Base-by-base conservation (phyloP, 2,329 filamentous ascomycete genomes). In the Cucurbitaria berberidis region DNA sequence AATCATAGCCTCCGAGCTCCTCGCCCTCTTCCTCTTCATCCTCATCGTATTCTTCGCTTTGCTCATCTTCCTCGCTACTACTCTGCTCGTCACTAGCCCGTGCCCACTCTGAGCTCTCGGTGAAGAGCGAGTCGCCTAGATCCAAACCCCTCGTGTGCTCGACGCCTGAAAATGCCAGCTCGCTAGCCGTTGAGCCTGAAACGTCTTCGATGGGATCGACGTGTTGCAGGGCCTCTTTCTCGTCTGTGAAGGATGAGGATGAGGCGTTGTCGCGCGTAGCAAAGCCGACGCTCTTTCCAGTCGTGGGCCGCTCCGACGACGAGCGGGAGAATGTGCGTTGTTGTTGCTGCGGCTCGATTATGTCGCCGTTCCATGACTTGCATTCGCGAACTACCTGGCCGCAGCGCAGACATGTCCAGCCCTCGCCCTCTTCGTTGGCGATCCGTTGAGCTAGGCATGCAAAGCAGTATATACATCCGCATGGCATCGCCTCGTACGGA, bases 381-480 rank as follows among this genome's bases (percentile, higher is more conserved):
- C 93, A 98, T 72, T 93, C 87, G 70, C 89, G 91, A 43, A 96
- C 86, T 18, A 89, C 73, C 68, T 91, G 89, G 16, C 93, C 93
- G 69, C 95, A 99, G 18, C 95, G 84, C 41, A 99, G 78, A 76
- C 95, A 99, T 10, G 86, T 84, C 91, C 93, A 97, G 2, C 93
- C 93, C 69, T 97, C 91, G 27, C 93, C 95, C 72, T 97, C 93
- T 75, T 98, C 93, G 5, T 88, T 86, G 75, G 97, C 93, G 38
- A 99, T 82, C 54, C 90, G 86, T 52, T 92, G 91, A 3, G 93
- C 91, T n/a, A 98, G 77, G 69, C 95, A 99, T 16, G 96, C 91
- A 71, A 96, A 99, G 76, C 95, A 99, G 77, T 98, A 99, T 53
- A 97, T 82, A 74, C 93, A 96, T 0, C 89, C 89, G 67, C 95